Conservation (phyloP, 2,329 filamentous ascomycete genomes). For the Diaporthe sp. region DNA sequence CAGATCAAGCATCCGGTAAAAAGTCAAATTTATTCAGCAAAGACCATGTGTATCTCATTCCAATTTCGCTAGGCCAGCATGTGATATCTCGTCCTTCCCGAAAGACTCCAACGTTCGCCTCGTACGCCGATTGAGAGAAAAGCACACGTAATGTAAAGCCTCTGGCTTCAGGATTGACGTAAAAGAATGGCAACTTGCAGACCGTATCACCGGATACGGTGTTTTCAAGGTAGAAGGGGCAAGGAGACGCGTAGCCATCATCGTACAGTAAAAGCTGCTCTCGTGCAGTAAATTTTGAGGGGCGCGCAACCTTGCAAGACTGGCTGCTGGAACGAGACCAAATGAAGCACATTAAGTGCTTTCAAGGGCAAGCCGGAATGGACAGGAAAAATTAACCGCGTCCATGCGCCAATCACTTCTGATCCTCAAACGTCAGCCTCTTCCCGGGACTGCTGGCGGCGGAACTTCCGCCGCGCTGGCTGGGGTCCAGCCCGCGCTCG, state of each 20-base stretch:
- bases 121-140: conserved; percentile 3
- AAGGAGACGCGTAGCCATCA: not conserved
- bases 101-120: conserved; percentile 12
- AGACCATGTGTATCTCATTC: conserved; percentile 1
- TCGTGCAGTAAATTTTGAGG: not conserved
- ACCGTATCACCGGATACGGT: not conserved
- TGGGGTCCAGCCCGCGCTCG: conserved; percentile 66
- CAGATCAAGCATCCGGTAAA: not conserved
- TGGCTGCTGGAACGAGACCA: not conserved
- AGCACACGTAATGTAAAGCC: not conserved
- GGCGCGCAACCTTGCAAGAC: not conserved
- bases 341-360: not conserved
- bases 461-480: conserved; percentile 56
- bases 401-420: conserved; percentile 45
- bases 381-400: not conserved
- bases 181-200: not conserved
- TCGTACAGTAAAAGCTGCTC: conserved; percentile 8
- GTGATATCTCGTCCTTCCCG: conserved; percentile 25
- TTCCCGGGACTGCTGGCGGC: conserved; percentile 60
- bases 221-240: not conserved
- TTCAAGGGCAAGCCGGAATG: not conserved
- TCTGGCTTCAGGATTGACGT: not conserved
- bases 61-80: conserved; percentile 14
- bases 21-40: not conserved
- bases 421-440: conserved; percentile 72